phyloP scores from a whole-genome alignment of 2,329 filamentous ascomycete species.

The Alternaria sp. region DNA sequence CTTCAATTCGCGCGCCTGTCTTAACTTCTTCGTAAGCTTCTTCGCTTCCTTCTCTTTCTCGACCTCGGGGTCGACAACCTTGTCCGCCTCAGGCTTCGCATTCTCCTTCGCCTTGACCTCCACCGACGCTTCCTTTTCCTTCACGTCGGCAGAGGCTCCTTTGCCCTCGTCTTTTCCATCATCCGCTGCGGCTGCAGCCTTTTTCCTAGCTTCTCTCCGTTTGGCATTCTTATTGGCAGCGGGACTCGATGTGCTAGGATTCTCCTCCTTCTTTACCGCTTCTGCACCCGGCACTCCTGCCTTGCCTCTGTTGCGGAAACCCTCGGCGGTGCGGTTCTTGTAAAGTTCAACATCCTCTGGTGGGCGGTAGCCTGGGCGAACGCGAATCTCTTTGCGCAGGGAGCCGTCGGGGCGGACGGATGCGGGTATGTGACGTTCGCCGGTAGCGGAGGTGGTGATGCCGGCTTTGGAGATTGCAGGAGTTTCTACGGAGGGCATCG shows the following conservation, averaged over 20 bases:
- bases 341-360: constrained; percentile 97
- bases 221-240: constrained; percentile 87
- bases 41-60: constrained; percentile 94
- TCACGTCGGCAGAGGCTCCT: constrained; percentile 42
- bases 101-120: constrained; percentile 25
- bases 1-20: constrained; percentile 89
- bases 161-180: constrained; percentile 62
- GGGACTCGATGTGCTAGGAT: constrained; percentile 60
- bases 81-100: constrained; percentile 33
- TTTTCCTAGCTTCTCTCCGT: constrained; percentile 71
- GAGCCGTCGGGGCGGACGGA: constrained; percentile 88
- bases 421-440: constrained; percentile 87
- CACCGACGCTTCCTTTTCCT: constrained; percentile 31
- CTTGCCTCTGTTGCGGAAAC: constrained; percentile 79
- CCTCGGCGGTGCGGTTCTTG: constrained; percentile 89
- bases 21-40: constrained; percentile 91
- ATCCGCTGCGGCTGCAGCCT: constrained; percentile 55
- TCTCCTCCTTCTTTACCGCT: constrained; percentile 54
- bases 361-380: constrained; percentile 90
- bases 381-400: constrained; percentile 92
- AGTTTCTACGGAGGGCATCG: constrained; percentile 46
- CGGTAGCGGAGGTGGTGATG: constrained; percentile 76
- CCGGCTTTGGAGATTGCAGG: constrained; percentile 54
- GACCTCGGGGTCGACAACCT: constrained; percentile 68
- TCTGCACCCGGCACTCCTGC: constrained; percentile 78